Evolutionary conservation across 2,329 filamentous ascomycete genomes (phyloP).

Genomic region (Ciborinia camelliae): DNA sequence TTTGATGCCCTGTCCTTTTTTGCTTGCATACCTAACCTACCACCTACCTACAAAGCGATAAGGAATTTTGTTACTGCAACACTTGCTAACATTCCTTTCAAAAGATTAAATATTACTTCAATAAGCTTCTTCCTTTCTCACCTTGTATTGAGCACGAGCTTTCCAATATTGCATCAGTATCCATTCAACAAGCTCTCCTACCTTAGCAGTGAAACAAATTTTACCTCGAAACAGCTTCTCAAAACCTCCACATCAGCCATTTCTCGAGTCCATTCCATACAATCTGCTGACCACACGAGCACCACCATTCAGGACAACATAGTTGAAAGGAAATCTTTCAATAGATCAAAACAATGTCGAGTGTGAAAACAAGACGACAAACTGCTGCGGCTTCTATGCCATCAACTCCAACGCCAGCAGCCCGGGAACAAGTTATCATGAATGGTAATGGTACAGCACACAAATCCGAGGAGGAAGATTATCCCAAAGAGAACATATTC

Average conservation of each 20-base stretch:
- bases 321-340: conserved; percentile 6
- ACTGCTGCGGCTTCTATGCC: conserved; percentile 34
- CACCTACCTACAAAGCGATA: conserved; percentile 8
- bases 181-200: background rate
- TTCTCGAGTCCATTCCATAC: background rate
- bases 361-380: conserved; percentile 36
- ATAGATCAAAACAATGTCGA: conserved; percentile 32
- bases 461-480: conserved; percentile 38
- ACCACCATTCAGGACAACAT: background rate
- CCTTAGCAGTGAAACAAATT: background rate
- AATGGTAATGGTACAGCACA: conserved; percentile 48
- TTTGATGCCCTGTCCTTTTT: background rate
- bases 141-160: background rate
- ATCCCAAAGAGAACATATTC: conserved; percentile 69
- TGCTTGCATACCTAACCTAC: background rate
- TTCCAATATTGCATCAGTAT: background rate
- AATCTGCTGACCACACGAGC: background rate
- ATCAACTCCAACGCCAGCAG: conserved; percentile 32
- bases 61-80: background rate
- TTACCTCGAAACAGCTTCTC: conserved; percentile 11
- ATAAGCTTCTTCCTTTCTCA: background rate
- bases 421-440: conserved; percentile 33
- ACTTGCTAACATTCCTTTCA: background rate
- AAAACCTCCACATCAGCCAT: conserved; percentile 4
- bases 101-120: background rate